Evolutionary conservation across 2,329 filamentous ascomycete species (phyloP), one percentile per base, ranked within the genome.

Genomic region (Aspergillus ustus): DNA sequence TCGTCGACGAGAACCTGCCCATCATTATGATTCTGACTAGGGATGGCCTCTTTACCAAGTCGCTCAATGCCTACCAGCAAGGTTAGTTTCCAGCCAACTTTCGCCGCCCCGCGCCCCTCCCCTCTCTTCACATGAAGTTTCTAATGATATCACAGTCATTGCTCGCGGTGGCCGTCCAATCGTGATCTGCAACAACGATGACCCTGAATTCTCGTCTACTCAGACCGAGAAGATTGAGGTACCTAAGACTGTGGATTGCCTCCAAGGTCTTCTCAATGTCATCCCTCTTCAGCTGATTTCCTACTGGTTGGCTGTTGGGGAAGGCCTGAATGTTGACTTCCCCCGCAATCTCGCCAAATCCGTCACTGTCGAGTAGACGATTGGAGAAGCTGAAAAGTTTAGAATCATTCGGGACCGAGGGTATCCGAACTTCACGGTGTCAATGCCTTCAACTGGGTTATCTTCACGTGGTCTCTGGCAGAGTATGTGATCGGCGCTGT

Each of bases 11-110:
- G 86, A 94, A 97, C 81, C 88, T 99, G 43, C 95, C 95, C 65
- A 99, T 99, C 78, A 97, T 99, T 81, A 99, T 99, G 95, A 98
- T 99, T 75, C 85, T 99, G 64, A 99, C 95, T 58, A 91, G 95
- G 63, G 95, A 99, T 77, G 87, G 93, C 71, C 90, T 99, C 75
- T 99, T 99, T 83, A 91, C 91, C 78, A 99, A 99, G 84, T 98
- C 95, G n/a, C 85, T 99, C 74, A 99, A 99, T 80, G 95, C 95
- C 73, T 99, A 98, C 81, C 95, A 99, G 83, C 95, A 99, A 85
- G 89, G 90, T 91, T 83, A 77, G 85, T 72, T 40, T 52, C 15
- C 34, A 25, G 17, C 25, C 13, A 55, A 9, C 31, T 15, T 19
- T 17, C 34, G 17, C 46, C 44, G 22, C 29, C 28, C 15, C 40